A percentile compares a stretch with the other conserved stretches of the same genome.
These are phyloP conservation scores for Zygosaccharomyces siamensis DNA, from an alignment of 805 yeast genomes.

Conservation along the genomic window DNA sequence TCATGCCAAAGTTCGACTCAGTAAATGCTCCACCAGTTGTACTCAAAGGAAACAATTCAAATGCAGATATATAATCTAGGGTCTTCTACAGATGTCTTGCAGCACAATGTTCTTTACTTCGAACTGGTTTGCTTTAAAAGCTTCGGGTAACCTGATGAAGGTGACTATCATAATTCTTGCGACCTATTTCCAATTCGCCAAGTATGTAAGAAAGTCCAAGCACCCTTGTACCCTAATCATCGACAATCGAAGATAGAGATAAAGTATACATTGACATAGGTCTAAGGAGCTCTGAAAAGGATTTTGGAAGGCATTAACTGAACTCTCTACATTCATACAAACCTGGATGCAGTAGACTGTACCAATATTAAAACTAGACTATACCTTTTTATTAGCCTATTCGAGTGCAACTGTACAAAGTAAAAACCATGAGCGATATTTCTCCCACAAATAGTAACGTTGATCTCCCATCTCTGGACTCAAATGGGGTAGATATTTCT, in stretches of 20 bases:
- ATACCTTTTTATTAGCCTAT: too few relatives aligned
- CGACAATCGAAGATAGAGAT: neutral
- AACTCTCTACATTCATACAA: neutral
- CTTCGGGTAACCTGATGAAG: neutral
- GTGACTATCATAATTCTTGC: neutral
- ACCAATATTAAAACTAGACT: too few relatives aligned
- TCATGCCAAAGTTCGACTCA: conserved; percentile 1
- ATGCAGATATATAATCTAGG: neutral
- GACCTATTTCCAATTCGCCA: neutral
- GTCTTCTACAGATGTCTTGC: neutral
- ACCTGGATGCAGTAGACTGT: neutral
- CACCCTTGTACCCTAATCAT: conserved; percentile 1
- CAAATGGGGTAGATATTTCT: conserved; percentile 44
- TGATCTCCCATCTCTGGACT: conserved; percentile 18
- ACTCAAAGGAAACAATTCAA: neutral
- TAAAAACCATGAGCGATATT: conserved; percentile 15
- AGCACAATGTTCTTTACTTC: neutral
- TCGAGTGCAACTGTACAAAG: neutral
- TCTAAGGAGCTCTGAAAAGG: neutral
- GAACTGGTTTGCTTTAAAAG: neutral
- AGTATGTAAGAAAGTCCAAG: neutral
- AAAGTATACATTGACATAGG: neutral
- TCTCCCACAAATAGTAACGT: conserved; percentile 29
- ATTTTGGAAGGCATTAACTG: neutral
- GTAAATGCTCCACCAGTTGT: neutral